These are phyloP conservation scores for Hanseniaspora guilliermondii DNA, from an alignment of 805 yeast genomes.

Conservation along the genomic window DNA sequence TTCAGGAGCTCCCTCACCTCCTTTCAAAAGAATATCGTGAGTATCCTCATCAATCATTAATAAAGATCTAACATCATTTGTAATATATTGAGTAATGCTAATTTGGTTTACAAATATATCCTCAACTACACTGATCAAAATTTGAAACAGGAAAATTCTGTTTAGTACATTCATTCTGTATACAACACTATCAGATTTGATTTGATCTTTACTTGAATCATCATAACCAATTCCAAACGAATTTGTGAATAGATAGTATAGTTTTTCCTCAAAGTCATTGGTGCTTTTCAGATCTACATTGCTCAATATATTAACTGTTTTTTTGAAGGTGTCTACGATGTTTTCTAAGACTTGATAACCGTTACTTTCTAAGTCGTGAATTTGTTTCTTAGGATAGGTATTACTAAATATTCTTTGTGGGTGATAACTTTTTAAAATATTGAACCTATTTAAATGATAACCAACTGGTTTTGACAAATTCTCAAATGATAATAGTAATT, in stretches of 20 bases:
- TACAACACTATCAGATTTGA: not conserved
- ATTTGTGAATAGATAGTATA: not conserved
- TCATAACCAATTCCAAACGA: not conserved
- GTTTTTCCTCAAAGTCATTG: not conserved
- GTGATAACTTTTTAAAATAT: not conserved
- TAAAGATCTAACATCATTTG: slow-evolving; percentile 5
- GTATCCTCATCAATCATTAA: slow-evolving; percentile 5
- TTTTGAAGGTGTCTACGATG: not conserved
- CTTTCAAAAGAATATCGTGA: not conserved
- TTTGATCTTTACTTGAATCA: not conserved
- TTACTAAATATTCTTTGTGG: slow-evolving; percentile 1
- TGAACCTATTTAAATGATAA: not conserved
- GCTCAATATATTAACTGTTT: not conserved
- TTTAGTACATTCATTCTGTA: not conserved
- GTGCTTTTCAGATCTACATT: not conserved
- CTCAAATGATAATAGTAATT: not conserved
- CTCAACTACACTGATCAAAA: not conserved
- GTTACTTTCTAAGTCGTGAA: not conserved
- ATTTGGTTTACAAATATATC: not conserved
- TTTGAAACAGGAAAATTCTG: not conserved
- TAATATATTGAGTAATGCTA: slow-evolving; percentile 2
- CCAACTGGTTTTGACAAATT: not conserved
- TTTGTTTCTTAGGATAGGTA: slow-evolving; percentile 2
- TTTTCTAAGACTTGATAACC: not conserved
- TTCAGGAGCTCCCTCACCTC: not conserved